These are phyloP conservation scores for Perkinsus olseni DNA, from an alignment of 169 alveolate genomes.

Conservation along the genomic window DNA sequence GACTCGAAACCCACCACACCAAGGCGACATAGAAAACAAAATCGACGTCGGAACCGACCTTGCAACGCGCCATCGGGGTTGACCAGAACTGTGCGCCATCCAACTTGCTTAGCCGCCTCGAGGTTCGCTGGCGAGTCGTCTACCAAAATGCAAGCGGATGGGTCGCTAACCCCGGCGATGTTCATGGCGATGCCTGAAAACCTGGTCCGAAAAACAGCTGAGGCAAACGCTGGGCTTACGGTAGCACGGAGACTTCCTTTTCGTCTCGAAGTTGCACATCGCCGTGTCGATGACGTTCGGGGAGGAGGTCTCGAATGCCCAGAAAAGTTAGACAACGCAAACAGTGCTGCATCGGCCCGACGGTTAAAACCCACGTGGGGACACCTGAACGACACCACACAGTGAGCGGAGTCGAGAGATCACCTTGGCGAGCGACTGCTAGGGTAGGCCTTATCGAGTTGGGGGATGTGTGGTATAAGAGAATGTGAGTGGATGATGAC, in stretches of 20 bases:
- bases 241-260: neutral
- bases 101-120: neutral
- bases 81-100: conserved; percentile 1
- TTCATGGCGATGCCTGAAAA: neutral
- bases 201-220: neutral
- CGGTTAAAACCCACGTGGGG: neutral
- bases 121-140: neutral
- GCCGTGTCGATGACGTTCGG: neutral
- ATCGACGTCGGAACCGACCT: neutral
- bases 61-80: neutral
- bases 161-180: neutral
- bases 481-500: too few species aligned
- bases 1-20: too few species aligned
- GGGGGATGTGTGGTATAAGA: too few species aligned
- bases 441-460: too few species aligned
- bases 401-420: neutral
- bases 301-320: neutral
- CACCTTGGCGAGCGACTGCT: too few species aligned
- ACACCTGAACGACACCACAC: neutral
- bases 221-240: too few species aligned
- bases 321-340: neutral
- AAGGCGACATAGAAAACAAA: too few species aligned
- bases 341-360: neutral
- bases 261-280: neutral
- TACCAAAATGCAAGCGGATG: neutral